Base-by-base conservation (phyloP, 1,284 basidiomycete species). In the Ustilago sp. region DNA sequence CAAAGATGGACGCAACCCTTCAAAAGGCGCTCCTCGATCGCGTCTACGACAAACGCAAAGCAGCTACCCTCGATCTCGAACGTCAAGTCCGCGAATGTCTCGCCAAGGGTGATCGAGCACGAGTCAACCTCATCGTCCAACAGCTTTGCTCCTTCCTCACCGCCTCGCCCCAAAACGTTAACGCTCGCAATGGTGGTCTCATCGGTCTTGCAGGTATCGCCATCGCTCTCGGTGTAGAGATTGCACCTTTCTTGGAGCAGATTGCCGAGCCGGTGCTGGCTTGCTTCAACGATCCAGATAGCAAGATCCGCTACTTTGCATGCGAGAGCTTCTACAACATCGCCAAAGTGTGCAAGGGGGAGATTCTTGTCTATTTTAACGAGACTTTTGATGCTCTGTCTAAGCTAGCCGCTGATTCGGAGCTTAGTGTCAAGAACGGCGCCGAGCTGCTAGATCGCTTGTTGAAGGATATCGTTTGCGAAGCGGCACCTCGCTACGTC, bases 261-360 rank as follows among this genome's bases (percentile, higher is more conserved):
- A 97, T 99, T 84, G 91, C 98, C 38, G 91, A 92, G 39, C 93
- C 94, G 1, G 90, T 99, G 35, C 89, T 99, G n/a, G 90, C 91
- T 47, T 98, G 96, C 87, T 98, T 99, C 87, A 91, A 92, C 74
- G 97, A 99, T 86, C 90, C 93, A 4, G 97, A 99, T 88, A 94
- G 94, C 87, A 91, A 95, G 85, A 94, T 99, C 74, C 90, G 96
- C 55, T 97, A 97, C 87, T 97, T 95, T 88, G 96, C 96, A 7
- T 96, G 95, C 68, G 96, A 99, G 86, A 95, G 94, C 85, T 89
- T 99, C 82, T 99, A 99, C 89, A 99, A 99, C 88, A 97, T 99
- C 80, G 85, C 86, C 39, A 98, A 99, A 87, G 95, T 98, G 8
- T 97, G 95, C 63, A 98, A 98, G 86, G 96, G 96, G 41, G 96